Evolutionary conservation across 169 alveolate genomes (phyloP).

Genomic region (Eimeria zaria): DNA sequence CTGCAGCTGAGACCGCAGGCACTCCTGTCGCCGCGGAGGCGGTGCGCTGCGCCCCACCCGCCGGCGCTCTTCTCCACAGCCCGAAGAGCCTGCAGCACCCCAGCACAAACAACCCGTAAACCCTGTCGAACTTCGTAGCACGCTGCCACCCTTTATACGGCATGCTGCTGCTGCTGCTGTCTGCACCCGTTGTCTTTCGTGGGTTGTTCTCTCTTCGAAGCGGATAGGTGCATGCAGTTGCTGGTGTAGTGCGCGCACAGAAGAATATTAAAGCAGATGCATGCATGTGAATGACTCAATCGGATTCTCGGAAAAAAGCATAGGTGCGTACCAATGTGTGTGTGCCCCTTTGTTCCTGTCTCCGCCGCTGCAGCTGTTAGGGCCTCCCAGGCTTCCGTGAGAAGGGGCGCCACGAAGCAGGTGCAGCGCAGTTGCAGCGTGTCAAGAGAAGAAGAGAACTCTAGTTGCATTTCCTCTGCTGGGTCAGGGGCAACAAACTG

Average conservation of each 20-base stretch:
- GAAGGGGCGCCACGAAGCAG: not conserved
- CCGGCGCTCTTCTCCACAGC: slow-evolving; percentile 28
- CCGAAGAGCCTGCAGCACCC: not conserved
- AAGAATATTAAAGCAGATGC: not conserved
- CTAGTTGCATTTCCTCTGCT: not conserved
- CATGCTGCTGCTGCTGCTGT: not conserved
- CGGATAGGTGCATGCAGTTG: not conserved
- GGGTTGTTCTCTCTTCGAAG: not conserved
- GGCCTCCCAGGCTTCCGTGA: slow-evolving; percentile 51
- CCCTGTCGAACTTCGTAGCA: not conserved
- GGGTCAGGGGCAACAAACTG: not conserved
- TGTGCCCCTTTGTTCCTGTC: not conserved
- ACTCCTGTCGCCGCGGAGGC: slow-evolving; percentile 3
- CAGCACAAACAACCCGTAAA: not conserved
- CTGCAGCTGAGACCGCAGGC: slow-evolving; percentile 16
- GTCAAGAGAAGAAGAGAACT: not conserved
- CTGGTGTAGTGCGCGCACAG: not conserved
- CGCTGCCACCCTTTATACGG: not conserved
- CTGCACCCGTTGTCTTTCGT: not conserved
- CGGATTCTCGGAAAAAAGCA: not conserved
- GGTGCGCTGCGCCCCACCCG: slow-evolving; percentile 16
- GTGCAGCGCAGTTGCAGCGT: slow-evolving; percentile 34
- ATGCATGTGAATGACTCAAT: not conserved
- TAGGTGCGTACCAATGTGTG: not conserved
- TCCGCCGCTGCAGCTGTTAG: slow-evolving; percentile 42